phyloP scores from a whole-genome alignment of 108 stramenopile genomes.

The Nitzschia putrida region DNA sequence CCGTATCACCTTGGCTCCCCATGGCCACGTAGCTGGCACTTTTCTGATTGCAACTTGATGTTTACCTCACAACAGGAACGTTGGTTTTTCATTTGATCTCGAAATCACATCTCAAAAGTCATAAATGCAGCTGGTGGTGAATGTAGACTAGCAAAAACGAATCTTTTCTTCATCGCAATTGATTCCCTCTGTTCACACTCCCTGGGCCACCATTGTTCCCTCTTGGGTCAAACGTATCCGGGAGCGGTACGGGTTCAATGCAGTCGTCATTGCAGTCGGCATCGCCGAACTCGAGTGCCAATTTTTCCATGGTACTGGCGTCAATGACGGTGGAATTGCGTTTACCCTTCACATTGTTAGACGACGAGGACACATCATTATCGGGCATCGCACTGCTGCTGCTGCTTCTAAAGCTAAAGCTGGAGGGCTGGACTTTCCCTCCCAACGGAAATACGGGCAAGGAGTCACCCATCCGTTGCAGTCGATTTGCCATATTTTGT shows the following conservation, averaged over 20 bases:
- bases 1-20: too few relatives aligned
- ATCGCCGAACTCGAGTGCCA: conserved; percentile 10
- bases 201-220: too few relatives aligned
- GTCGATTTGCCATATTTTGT: conserved; percentile 24
- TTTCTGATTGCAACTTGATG: too few relatives aligned
- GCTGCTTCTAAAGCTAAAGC: neutral
- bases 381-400: neutral
- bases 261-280: conserved; percentile 16
- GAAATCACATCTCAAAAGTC: too few relatives aligned
- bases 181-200: too few relatives aligned
- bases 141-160: too few relatives aligned
- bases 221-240: neutral
- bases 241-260: conserved; percentile 12
- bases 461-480: conserved; percentile 10
- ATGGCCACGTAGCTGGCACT: too few relatives aligned
- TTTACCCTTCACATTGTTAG: neutral
- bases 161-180: too few relatives aligned
- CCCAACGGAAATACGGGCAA: conserved; percentile 10
- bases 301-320: conserved; percentile 15
- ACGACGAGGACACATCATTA: neutral
- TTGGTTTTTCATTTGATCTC: too few relatives aligned
- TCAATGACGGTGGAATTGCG: neutral
- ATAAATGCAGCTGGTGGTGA: too few relatives aligned
- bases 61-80: too few relatives aligned
- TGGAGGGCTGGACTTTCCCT: conserved; percentile 10